Evolutionary conservation across 192 early-diverging fungal genomes (phyloP), one percentile per base, ranked within the genome.

Genomic region (Dimargaris cristalligena): DNA sequence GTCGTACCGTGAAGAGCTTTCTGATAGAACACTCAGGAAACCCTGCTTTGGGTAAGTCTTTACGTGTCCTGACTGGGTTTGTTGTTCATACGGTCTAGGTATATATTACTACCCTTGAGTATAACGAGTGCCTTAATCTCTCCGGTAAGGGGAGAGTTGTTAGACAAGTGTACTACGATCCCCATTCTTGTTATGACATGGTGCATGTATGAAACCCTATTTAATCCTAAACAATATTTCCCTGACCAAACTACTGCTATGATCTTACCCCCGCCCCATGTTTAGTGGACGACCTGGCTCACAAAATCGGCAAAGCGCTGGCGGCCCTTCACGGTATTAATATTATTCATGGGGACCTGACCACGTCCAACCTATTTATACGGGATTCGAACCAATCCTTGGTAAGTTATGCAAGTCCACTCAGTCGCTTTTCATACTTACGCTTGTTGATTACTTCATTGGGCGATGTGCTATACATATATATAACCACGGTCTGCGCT

Each of bases 341-440:
- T 67, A 79, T 99, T 48, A 72, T 99, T 44, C 96, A 99, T 61
- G 96, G 96, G 0, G 96, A 99, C 68, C 70, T 99, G 62, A 99
- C 96, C 0, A 95, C 93, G 0, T 94, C 91, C 4, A 99, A 99
- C 68, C 75, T 97, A 66, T 80, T 96, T 65, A 44, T 94, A 33
- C 66, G 85, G 30, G 55, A 72, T 9, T 58, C 63, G 28, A 74
- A 60, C 16, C 38, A 63, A 31, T 52, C 67, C 30, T 32, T 48
- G 10, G 50, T 38, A 74, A 67, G 4, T 26, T n/a, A n/a, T n/a
- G n/a, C n/a, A n/a, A n/a, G n/a, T n/a, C n/a, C n/a, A n/a, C n/a
- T n/a, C n/a, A n/a, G n/a, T n/a, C n/a, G n/a, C n/a, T n/a, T n/a
- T n/a, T n/a, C n/a, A n/a, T n/a, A n/a, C n/a, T n/a, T n/a, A n/a